Base-by-base conservation (phyloP, 2,329 filamentous ascomycete genomes). In the Botryosphaeria dothidea region DNA sequence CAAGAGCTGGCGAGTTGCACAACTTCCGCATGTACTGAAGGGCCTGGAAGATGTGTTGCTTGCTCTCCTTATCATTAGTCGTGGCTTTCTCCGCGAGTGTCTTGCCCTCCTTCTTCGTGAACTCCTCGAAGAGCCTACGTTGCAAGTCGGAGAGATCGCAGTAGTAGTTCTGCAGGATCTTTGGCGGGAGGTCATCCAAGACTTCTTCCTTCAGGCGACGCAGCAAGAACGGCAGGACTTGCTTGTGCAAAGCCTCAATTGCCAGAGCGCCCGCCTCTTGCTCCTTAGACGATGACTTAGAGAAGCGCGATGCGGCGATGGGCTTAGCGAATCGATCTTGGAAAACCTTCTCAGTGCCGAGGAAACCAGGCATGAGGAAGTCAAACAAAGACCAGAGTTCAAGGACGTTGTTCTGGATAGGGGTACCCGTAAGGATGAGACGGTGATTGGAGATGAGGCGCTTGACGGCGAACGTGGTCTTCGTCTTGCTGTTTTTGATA, bases 101-200 rank as follows among this genome's bases (percentile, higher is more conserved):
- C 78, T 93, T 96, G 73, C 92, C 90, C 76, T 99, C 94, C 70
- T 93, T 96, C 84, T 91, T 96, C 23, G 89, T 91, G 76, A 99
- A 99, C 74, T 98, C 94, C 49, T 98, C 95, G 72, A 99, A 99
- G 0, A 99, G 86, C 76, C 92, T 96, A 81, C 90, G 91, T 77
- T 99, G 95, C 60, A 99, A 82, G 65, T 99, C 95, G 72, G 92
- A 97, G 19, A 97, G 88, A 73, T 99, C 95, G 77, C 95, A 99
- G 80, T 99, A 99, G 81, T 99, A 99, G 78, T 99, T 99, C 76
- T 99, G 95, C 60, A 99, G 82, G 72, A 99, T 99, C 87, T 99
- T 99, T 7, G 95, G 95, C 2, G 95, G 95, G 8, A 99, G 83
- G 72, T 99, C 95, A 71, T 99, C 92, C 66, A 99, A 84, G 19